Evolutionary conservation across 257 asterid species (phyloP).

Genomic region (Agastache rugosa): DNA sequence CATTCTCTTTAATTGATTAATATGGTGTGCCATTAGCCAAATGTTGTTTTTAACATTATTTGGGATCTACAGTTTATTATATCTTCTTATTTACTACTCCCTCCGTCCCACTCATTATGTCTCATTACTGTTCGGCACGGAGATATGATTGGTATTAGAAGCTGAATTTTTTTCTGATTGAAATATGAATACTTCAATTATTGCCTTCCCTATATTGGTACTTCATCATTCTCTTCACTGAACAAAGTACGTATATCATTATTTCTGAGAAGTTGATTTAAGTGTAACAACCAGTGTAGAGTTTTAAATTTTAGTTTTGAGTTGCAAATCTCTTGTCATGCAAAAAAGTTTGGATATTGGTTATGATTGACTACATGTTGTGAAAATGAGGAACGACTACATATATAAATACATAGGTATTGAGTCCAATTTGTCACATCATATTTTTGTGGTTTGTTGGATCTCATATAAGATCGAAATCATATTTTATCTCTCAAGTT

Average conservation of each 20-base stretch:
- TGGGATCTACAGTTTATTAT: background rate
- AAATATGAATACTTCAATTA: background rate
- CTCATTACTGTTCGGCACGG: too few relatives aligned
- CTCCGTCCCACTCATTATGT: too few relatives aligned
- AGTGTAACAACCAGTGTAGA: too few relatives aligned
- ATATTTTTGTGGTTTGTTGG: background rate
- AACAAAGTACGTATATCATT: too few relatives aligned
- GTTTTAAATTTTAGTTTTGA: too few relatives aligned
- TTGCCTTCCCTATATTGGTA: too few relatives aligned
- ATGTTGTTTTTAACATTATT: constrained; percentile 9
- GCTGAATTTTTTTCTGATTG: background rate
- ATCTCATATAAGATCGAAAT: background rate
- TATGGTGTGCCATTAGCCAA: constrained; percentile 31
- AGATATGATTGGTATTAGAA: background rate
- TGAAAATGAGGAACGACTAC: background rate
- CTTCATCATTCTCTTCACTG: background rate
- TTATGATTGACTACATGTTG: background rate
- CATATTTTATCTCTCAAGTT: too few relatives aligned
- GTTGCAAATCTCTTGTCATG: too few relatives aligned
- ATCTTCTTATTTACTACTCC: background rate
- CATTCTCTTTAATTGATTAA: constrained; percentile 17
- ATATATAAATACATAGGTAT: background rate
- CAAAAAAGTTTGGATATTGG: too few relatives aligned
- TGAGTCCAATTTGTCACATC: background rate
- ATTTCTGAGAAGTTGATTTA: too few relatives aligned